Evolutionary conservation across 495 filamentous ascomycete genomes (phyloP).

Genomic region (Xylaria scruposa): DNA sequence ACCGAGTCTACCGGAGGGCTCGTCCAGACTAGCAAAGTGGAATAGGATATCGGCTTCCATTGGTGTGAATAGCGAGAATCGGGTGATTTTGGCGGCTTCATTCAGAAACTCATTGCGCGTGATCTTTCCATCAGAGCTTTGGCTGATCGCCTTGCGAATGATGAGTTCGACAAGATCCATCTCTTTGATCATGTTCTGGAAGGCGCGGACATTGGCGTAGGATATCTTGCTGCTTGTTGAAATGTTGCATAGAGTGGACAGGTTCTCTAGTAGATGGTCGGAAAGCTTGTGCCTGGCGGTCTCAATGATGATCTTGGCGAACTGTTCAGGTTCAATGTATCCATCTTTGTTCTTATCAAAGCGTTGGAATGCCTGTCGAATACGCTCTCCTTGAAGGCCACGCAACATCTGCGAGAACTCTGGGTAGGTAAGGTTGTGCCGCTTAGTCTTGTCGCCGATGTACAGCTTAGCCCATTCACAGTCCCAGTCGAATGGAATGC

Average conservation of each 20-base stretch:
- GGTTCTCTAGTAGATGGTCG: conserved; percentile 92
- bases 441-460: conserved; percentile 79
- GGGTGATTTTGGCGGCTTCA: conserved; percentile 85
- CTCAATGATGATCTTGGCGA: conserved; percentile 92
- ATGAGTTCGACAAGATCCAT: conserved; percentile 98
- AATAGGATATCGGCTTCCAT: conserved; percentile 99
- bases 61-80: conserved; percentile 93
- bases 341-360: conserved; percentile 95
- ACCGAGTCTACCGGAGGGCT: conserved; percentile 82
- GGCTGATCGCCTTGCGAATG: conserved; percentile 81
- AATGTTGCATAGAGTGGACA: conserved; percentile 95
- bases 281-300: conserved; percentile 97
- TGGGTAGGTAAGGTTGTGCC: conserved; percentile 91
- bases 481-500: conserved; percentile 95
- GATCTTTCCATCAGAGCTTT: conserved; percentile 89
- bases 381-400: conserved; percentile 91
- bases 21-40: conserved; percentile 94
- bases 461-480: conserved; percentile 97
- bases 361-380: conserved; percentile 89
- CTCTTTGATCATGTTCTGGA: conserved; percentile 94
- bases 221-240: conserved; percentile 90
- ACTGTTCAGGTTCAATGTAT: conserved; percentile 96
- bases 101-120: conserved; percentile 93
- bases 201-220: conserved; percentile 95
- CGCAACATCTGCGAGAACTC: conserved; percentile 99